Conservation (phyloP, 2,329 filamentous ascomycete genomes). For the Ilyonectria destructans region DNA sequence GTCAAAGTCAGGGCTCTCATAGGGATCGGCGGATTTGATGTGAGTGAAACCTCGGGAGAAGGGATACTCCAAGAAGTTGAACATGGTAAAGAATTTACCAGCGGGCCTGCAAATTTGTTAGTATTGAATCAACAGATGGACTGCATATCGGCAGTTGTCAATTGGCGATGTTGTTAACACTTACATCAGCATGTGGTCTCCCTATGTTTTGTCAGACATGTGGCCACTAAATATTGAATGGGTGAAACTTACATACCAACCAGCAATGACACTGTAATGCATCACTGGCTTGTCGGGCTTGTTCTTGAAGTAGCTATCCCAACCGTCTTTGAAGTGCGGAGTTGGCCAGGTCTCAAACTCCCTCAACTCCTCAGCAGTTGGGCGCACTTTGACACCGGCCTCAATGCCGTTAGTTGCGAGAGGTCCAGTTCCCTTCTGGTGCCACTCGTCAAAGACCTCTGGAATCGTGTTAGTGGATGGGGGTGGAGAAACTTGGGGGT, state of each 20-base stretch:
- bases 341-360: conserved; percentile 83
- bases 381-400: conserved; percentile 84
- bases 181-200: conserved; percentile 73
- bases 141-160: rapidly evolving
- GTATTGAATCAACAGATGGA: not conserved
- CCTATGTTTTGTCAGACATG: not conserved
- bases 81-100: conserved; percentile 88
- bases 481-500: rapidly evolving
- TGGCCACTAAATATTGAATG: not conserved
- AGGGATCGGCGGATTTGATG: conserved; percentile 80
- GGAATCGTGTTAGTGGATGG: not conserved
- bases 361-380: conserved; percentile 77
- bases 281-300: conserved; percentile 91
- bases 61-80: conserved; percentile 85
- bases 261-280: conserved; percentile 86
- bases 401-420: conserved; percentile 86
- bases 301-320: conserved; percentile 87
- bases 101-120: conserved; percentile 72
- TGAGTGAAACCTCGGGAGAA: conserved; percentile 82
- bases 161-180: conserved; percentile 17
- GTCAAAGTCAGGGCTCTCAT: conserved; percentile 84
- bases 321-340: conserved; percentile 81
- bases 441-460: conserved; percentile 84
- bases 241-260: conserved; percentile 66
- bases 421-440: conserved; percentile 84